Base-by-base conservation (phyloP, 2,329 filamentous ascomycete species). In the Sarocladium oryzae region DNA sequence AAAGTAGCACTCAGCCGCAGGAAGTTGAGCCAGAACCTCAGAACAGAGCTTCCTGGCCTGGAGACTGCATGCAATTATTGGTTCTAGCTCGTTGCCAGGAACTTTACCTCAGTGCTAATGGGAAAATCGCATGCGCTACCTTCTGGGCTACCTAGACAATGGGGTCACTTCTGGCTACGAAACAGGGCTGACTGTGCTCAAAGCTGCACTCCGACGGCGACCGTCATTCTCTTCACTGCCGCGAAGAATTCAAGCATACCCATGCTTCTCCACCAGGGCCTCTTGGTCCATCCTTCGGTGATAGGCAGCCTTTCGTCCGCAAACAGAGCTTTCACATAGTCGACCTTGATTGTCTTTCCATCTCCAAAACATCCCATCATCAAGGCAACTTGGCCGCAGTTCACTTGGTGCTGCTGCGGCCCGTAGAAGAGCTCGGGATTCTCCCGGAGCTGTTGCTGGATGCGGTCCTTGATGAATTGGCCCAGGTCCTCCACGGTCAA, bases 261-360 rank as follows among this genome's bases (percentile, higher is more conserved):
- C 40, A 60, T 55, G 9, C 52, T n/a, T n/a, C n/a, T 54, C 57
- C 56, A 58, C 58, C 55, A 59, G 6, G 20, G 51, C 18, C 56
- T 49, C 45, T 46, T 55, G 35, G 36, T 55, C 58, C 58, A 60
- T 8, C 58, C 58, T 18, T 60, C 57, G 10, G 54, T 24, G 4
- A 53, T 35, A 2, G 58, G 58, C 2, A 60, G 52, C 20, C 58
- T 56, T 51, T 60, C 58, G 1, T 60, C 57, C n/a, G 54, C 18
- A 30, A 60, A 56, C 36, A 60, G 52, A 32, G 57, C 58, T 2
- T 46, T 52, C n/a, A 58, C 55, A 18, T 60, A 58, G 11, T 48
- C 35, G 33, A 55, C 52, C 0, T 26, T 50, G 28, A 53, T 49
- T 4, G 51, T 52, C 18, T 52, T 52, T 9, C 51, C 43, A n/a